Evolutionary conservation across 164 flowering plant species (phyloP), one percentile per base, ranked within the genome.

Genomic region (Sedum album): DNA sequence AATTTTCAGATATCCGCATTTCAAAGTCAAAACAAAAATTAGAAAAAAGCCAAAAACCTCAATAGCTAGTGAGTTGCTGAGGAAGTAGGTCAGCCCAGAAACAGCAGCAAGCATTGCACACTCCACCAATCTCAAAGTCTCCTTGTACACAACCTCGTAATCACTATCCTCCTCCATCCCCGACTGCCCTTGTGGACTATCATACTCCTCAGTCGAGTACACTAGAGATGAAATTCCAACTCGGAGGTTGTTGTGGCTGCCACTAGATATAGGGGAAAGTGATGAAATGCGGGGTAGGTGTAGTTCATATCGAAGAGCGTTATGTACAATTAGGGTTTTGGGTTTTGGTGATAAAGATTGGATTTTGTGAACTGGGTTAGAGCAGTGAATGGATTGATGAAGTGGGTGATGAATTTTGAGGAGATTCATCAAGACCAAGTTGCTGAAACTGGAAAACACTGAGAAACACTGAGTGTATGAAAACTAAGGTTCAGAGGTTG

Each of bases 41-140:
- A 44, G 23, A 20, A 2, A 28, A 0, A 44, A 18, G 1, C 26
- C n/a, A 46, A 57, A 1, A 25, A 88, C 93, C 96, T 90, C 95
- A 74, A 90, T 81, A 2, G 88, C 83, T 26, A 88, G 92, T 65
- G 98, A 90, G 76, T 83, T 86, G 79, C 96, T 88, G 70, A 93
- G 72, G 71, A 90, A 79, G 72, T 84, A 90, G 0, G 82, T 83
- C 55, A 92, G 79, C 0, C 93, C 98, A 35, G 90, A 76, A 67
- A 89, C 85, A 21, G 97, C 86, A 15, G 98, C 92, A 63, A 93
- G 87, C 97, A 91, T 93, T n/a, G 98, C 79, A 76, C 94, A 91
- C 81, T 91, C 98, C 35, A 93, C 96, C 73, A 93, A 73, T 74
- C 96, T 83, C 79, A 91, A 68, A 0, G 93, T 91, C 31, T 83